Conservation (phyloP, 208 protist genomes). For the Jaenimonas drosophilae region DNA sequence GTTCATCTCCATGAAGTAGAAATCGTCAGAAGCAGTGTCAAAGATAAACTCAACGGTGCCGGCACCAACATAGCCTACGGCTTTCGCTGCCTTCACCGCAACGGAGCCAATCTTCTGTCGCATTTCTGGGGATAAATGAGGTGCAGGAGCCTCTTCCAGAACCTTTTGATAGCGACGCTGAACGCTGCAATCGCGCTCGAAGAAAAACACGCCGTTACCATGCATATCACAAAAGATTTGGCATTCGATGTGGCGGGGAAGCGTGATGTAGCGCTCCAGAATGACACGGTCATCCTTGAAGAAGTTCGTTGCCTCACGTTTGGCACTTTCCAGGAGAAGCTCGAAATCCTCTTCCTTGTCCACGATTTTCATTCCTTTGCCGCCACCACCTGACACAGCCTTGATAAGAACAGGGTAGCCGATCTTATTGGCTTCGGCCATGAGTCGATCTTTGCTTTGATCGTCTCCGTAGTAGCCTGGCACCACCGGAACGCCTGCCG, state of each 20-base stretch:
- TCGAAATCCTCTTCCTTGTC: conserved; percentile 79
- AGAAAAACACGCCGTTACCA: conserved; percentile 89
- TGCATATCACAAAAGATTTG: conserved; percentile 94
- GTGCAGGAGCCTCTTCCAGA: conserved; percentile 95
- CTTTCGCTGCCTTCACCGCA: conserved; percentile 89
- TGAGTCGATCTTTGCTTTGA: conserved; percentile 13
- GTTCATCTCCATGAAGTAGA: conserved; percentile 98
- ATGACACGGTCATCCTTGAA: conserved; percentile 96
- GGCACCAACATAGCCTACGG: conserved; percentile 90
- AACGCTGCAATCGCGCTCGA: conserved; percentile 96
- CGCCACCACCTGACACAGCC: conserved; percentile 97
- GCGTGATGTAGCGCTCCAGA: conserved; percentile 92
- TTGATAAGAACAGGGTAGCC: conserved; percentile 98
- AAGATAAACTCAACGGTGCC: conserved; percentile 98
- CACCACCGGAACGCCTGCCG: conserved; percentile 86
- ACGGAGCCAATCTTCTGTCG: conserved; percentile 88
- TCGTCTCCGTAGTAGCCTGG: conserved; percentile 37
- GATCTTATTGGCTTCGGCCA: too few relatives aligned
- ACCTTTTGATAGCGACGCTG: conserved; percentile 98
- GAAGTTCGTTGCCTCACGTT: too few relatives aligned
- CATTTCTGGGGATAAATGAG: conserved; percentile 63
- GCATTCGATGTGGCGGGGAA: conserved; percentile 94
- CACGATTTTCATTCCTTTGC: conserved; percentile 95
- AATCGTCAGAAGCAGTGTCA: conserved; percentile 73
- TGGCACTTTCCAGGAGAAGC: too few relatives aligned